These are phyloP conservation scores for Skeletonema grethae DNA, from an alignment of 108 stramenopile genomes.

Conservation along the genomic window DNA sequence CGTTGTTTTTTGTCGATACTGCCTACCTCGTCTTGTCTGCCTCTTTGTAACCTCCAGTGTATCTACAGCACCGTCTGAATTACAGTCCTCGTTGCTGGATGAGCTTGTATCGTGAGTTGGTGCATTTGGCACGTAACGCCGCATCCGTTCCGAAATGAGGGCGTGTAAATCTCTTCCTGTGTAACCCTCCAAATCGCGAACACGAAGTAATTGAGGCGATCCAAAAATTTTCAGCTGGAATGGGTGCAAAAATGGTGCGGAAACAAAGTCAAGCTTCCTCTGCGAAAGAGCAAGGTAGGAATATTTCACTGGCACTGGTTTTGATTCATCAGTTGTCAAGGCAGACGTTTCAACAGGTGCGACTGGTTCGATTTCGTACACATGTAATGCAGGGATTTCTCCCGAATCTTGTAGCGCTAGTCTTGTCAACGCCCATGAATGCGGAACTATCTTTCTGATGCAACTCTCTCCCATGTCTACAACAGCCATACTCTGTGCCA, in stretches of 20 bases:
- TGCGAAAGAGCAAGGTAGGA: conserved; percentile 83
- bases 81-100: conserved; percentile 5
- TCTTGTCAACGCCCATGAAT: conserved; percentile 74
- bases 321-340: conserved; percentile 8
- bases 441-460: conserved; percentile 84
- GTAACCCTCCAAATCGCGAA: conserved; percentile 66
- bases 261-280: conserved; percentile 63
- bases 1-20: conserved; percentile 54
- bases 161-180: conserved; percentile 84
- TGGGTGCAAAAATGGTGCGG: conserved; percentile 78
- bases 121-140: conserved; percentile 60
- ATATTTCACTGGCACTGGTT: conserved; percentile 46
- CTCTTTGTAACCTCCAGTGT: conserved; percentile 16
- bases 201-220: conserved; percentile 75
- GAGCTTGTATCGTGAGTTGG: conserved; percentile 38
- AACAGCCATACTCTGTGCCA: conserved; percentile 75
- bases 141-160: conserved; percentile 63
- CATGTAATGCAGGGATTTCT: conserved; percentile 72
- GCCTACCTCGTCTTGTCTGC: conserved; percentile 44
- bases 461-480: conserved; percentile 85
- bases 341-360: conserved; percentile 5
- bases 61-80: conserved; percentile 1
- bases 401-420: conserved; percentile 81
- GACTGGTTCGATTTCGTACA: conserved; percentile 76
- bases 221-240: conserved; percentile 75